Percentiles rank a stretch among this genome's conserved stretches.
phyloP scores from a whole-genome alignment of 2,329 filamentous ascomycete species.

The Colletotrichum tofieldiae region DNA sequence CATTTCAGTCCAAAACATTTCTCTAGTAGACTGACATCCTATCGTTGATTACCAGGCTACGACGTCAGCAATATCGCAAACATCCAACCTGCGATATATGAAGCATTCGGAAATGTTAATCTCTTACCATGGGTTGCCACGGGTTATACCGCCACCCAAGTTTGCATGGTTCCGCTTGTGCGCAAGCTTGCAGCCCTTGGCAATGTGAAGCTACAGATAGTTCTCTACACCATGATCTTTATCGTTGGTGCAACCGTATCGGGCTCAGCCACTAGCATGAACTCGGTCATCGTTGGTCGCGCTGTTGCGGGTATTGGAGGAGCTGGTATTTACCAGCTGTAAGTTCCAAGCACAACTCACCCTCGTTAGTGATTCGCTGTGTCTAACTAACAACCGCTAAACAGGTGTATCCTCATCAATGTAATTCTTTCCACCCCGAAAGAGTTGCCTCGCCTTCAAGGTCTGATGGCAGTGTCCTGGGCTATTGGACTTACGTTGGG shows the following conservation, averaged over 20 bases:
- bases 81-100: constrained; percentile 71
- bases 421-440: constrained; percentile 46
- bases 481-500: constrained; percentile 46
- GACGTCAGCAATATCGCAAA: constrained; percentile 65
- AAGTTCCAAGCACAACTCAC: constrained; percentile 15
- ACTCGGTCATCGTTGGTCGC: constrained; percentile 52
- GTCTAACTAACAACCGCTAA: neutral
- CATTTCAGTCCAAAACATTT: neutral
- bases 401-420: constrained; percentile 42
- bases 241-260: constrained; percentile 50
- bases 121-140: constrained; percentile 58
- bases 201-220: constrained; percentile 50
- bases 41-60: constrained; percentile 50
- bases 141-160: constrained; percentile 53
- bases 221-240: constrained; percentile 48
- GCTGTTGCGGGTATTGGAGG: constrained; percentile 52
- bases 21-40: neutral
- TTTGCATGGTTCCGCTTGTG: constrained; percentile 53
- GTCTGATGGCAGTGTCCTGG: constrained; percentile 49
- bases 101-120: constrained; percentile 59
- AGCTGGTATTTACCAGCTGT: constrained; percentile 52
- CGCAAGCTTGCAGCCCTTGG: constrained; percentile 53
- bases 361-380: neutral
- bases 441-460: constrained; percentile 46
- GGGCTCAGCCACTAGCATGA: constrained; percentile 50